phyloP scores from a whole-genome alignment of 805 yeast species.

The Spathaspora sp. region DNA sequence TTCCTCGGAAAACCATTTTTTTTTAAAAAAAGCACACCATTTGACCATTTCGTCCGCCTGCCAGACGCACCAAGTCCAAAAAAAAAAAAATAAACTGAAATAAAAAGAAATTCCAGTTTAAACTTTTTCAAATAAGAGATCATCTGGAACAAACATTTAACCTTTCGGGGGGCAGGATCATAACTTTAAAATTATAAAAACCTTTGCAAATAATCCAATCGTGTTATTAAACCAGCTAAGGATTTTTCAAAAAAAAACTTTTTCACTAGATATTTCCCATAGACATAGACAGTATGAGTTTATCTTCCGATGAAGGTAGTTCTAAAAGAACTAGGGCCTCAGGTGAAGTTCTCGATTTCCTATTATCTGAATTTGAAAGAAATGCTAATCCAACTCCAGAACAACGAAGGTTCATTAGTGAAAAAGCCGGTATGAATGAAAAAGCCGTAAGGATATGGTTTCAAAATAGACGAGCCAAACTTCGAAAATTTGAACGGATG shows the following conservation, averaged over 20 bases:
- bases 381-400: conserved; percentile 78
- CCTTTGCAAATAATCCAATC: neutral
- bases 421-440: conserved; percentile 76
- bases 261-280: no score
- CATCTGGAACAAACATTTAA: neutral
- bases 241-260: no score
- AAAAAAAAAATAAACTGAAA: neutral
- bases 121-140: no score
- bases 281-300: no score
- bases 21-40: neutral
- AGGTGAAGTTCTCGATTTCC: conserved; percentile 71
- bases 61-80: neutral
- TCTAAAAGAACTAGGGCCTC: conserved; percentile 64
- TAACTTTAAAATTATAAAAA: neutral
- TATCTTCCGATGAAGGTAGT: conserved; percentile 22
- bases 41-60: neutral
- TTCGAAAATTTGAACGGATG: conserved; percentile 60
- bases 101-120: neutral
- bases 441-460: conserved; percentile 91
- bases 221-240: no score
- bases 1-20: no score
- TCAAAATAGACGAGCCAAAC: conserved; percentile 81
- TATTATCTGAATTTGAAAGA: conserved; percentile 63
- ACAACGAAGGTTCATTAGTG: conserved; percentile 64
- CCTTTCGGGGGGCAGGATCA: no score